Conservation (phyloP, 1,284 basidiomycete genomes). For the Tilletia indica region DNA sequence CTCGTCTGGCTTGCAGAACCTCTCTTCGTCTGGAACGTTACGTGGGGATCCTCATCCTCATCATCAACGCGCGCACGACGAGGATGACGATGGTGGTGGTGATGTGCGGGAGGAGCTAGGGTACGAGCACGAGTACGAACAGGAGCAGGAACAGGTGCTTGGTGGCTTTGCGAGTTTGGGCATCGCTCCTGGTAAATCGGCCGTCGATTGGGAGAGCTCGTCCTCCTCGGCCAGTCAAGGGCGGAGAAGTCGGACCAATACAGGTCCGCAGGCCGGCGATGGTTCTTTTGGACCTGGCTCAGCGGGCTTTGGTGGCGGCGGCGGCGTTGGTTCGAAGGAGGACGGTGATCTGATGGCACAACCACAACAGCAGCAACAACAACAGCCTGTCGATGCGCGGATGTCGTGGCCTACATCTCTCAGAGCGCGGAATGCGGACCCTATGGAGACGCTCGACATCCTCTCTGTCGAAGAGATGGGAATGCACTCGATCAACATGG, state of each 20-base stretch:
- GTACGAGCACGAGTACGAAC: neutral
- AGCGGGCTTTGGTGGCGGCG: neutral
- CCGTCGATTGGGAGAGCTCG: neutral
- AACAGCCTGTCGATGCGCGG: neutral
- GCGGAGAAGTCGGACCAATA: neutral
- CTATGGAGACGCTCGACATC: constrained; percentile 42
- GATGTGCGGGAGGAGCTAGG: too few relatives aligned
- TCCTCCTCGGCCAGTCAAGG: neutral
- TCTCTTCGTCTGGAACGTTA: too few relatives aligned
- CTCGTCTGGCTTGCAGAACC: too few relatives aligned
- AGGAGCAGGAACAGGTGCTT: constrained; percentile 24
- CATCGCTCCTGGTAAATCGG: neutral
- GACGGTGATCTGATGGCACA: neutral
- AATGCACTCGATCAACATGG: constrained; percentile 44
- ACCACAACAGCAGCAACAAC: too few relatives aligned
- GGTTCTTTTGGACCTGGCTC: neutral
- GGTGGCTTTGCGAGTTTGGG: constrained; percentile 32
- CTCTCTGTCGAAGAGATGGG: constrained; percentile 50
- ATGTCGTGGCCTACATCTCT: constrained; percentile 19
- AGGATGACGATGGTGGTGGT: too few relatives aligned
- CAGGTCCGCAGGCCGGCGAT: neutral
- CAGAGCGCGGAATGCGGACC: constrained; percentile 27
- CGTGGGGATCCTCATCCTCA: too few relatives aligned
- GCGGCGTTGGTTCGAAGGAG: neutral
- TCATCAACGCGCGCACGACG: too few relatives aligned